Evolutionary conservation across 2,329 filamentous ascomycete genomes (phyloP).

Genomic region (Botrytis medusae): DNA sequence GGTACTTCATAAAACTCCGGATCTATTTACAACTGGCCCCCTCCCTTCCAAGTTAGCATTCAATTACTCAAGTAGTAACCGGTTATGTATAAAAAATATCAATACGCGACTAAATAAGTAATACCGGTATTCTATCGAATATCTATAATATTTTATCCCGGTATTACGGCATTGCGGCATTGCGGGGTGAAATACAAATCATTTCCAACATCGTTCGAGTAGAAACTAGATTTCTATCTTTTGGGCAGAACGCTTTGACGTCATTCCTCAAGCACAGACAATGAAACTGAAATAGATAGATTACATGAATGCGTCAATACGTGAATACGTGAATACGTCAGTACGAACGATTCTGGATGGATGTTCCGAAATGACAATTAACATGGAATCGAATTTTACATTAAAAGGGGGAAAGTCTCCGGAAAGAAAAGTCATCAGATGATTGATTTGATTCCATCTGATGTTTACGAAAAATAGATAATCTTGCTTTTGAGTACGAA

Average conservation of each 20-base stretch:
- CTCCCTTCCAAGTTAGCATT: background rate
- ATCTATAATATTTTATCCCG: background rate
- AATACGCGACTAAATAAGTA: background rate
- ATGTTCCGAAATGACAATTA: background rate
- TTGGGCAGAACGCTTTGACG: background rate
- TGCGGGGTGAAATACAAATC: conserved; percentile 1
- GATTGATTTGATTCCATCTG: background rate
- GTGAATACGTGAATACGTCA: background rate
- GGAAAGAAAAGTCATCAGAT: background rate
- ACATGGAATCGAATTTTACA: background rate
- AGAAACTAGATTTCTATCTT: background rate
- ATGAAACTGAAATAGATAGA: background rate
- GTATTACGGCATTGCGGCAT: no score
- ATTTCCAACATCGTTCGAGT: background rate
- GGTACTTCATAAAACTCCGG: background rate
- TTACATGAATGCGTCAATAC: background rate
- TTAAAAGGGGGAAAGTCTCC: background rate
- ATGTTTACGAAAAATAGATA: background rate
- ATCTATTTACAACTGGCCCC: background rate
- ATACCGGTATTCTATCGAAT: background rate
- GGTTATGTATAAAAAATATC: background rate
- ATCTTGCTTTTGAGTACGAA: background rate
- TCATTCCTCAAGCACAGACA: conserved; percentile 7
- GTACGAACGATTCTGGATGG: background rate
- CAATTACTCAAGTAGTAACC: no score